Base-by-base conservation (phyloP, 805 yeast genomes). In the Pichia phayaonensis region DNA sequence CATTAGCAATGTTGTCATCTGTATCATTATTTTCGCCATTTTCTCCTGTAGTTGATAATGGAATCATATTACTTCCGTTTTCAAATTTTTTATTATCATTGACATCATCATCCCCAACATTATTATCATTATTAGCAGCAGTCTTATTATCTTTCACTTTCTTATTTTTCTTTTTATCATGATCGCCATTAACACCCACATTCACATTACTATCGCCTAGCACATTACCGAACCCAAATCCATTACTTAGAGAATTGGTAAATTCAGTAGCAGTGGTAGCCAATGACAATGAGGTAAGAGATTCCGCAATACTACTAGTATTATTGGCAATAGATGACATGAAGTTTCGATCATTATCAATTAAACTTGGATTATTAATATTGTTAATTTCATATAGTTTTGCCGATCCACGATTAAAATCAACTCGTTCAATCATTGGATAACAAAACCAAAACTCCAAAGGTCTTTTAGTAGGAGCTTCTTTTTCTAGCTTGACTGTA, bases 361-460 rank as follows among this genome's bases (percentile, higher is more conserved):
- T n/a, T 18, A 20, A 26, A 26, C 21, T 38, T 8, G 38, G 10
- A 5, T 34, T 16, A n/a, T n/a, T 34, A 26, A 26, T 26, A 29
- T 29, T 29, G 12, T 48, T 41, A n/a, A 36, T 39, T 23, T 48
- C 42, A 22, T 45, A 46, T 34, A 63, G 27, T 47, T 65, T 59
- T 56, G 81, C 70, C 48, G 84, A 65, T 55, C 90, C 81, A 54
- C 77, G 65, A 54, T 77, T 70, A 63, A 79, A 75, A 57, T 76
- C 77, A 1, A 84, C 80, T 44, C 72, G 73, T 45, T 80, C 83
- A 31, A 90, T 81, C 55, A 90, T 79, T 1, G 97, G 97, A 65
- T 89, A 92, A 52, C 95, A 85, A 29, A 89, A 76, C 99, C 98
- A 94, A 29, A 88, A 78, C 64, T 94, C 98, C 51, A 81, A 71